A percentile compares a stretch with the other conserved stretches of the same genome.
Conservation (phyloP, 441 rosid genomes). For the Eruca vesicaria region DNA sequence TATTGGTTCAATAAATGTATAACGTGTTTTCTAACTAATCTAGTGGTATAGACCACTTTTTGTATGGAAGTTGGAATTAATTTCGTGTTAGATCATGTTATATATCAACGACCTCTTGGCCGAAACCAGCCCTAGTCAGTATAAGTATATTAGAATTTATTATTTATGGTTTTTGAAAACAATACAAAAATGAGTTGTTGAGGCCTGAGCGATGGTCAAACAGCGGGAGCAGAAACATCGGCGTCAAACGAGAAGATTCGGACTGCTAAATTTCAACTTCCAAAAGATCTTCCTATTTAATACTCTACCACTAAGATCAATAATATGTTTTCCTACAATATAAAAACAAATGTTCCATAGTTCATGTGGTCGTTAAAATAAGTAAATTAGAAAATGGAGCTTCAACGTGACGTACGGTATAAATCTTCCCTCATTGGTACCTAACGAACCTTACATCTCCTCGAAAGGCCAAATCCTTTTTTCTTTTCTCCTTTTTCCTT, state of each 20-base stretch:
- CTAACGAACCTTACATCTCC: constrained; percentile 28
- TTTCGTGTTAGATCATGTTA: neutral
- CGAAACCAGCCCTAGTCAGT: no score
- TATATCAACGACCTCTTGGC: no score
- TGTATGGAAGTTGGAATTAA: neutral
- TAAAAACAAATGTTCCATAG: neutral
- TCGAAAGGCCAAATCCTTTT: constrained; percentile 31
- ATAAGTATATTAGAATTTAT: neutral
- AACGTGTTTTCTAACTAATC: neutral
- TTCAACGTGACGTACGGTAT: constrained; percentile 17
- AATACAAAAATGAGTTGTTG: neutral
- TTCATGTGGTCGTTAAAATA: neutral
- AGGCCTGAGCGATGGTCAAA: constrained; percentile 19
- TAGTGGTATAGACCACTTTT: neutral
- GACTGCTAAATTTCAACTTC: constrained; percentile 22
- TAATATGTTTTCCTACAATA: neutral
- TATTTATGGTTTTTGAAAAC: neutral
- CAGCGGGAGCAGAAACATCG: constrained; percentile 22
- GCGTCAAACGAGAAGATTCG: constrained; percentile 43
- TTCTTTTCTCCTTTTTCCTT: neutral
- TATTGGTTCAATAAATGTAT: no score
- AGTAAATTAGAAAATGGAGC: neutral
- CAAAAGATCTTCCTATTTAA: constrained; percentile 13
- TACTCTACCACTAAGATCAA: neutral
- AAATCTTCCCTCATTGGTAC: constrained; percentile 20